Conservation (phyloP, 495 filamentous ascomycete species). For the Pyrenopolyporus hunteri region DNA sequence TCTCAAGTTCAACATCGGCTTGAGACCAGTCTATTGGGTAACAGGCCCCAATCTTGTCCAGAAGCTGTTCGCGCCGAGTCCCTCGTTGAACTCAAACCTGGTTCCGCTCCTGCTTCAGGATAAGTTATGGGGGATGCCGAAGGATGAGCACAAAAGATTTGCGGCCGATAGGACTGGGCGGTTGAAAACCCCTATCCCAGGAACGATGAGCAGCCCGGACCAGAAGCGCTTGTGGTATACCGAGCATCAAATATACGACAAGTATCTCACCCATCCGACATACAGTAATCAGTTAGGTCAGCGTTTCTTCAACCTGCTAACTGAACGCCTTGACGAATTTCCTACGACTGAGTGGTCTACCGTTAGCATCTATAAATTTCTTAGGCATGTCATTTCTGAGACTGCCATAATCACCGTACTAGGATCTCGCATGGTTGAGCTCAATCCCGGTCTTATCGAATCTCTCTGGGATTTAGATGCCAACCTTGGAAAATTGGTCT, state of each 20-base stretch:
- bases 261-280: neutral
- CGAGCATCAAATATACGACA: neutral
- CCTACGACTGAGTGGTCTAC: neutral
- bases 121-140: neutral
- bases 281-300: neutral
- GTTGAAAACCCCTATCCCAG: neutral
- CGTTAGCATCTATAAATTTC: neutral
- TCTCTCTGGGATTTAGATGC: constrained; percentile 36
- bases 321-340: neutral
- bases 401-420: constrained; percentile 23
- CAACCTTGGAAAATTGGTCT: constrained; percentile 8
- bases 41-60: neutral
- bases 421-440: constrained; percentile 28
- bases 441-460: constrained; percentile 31
- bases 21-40: neutral
- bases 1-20: neutral
- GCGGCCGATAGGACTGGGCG: neutral
- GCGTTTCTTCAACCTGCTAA: neutral
- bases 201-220: neutral
- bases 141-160: neutral
- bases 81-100: neutral
- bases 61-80: neutral
- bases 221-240: neutral
- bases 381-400: neutral
- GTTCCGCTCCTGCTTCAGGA: neutral